Conservation (phyloP, 2,329 filamentous ascomycete species). For the Colletotrichum trifolii region DNA sequence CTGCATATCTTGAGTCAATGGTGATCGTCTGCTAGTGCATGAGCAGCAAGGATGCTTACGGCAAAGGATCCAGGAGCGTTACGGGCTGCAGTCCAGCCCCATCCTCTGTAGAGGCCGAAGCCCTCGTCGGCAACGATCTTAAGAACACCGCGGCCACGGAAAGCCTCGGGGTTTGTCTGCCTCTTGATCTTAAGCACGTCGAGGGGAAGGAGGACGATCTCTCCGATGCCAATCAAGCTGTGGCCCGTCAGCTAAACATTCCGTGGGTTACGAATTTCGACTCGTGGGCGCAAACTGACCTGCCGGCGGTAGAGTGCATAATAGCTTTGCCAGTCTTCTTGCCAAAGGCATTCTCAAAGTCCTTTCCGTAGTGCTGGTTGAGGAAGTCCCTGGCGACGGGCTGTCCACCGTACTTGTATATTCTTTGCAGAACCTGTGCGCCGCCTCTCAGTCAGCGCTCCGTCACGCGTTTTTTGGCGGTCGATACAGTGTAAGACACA, state of each 20-base stretch:
- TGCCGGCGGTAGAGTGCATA: slow-evolving; percentile 96
- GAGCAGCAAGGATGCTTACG: slow-evolving; percentile 62
- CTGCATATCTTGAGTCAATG: slow-evolving; percentile 53
- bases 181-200: slow-evolving; percentile 99
- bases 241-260: neutral
- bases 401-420: slow-evolving; percentile 99
- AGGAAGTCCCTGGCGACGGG: slow-evolving; percentile 94
- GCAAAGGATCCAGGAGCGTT: slow-evolving; percentile 98
- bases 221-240: slow-evolving; percentile 94
- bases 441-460: slow-evolving; percentile 54
- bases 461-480: neutral
- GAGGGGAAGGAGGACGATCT: slow-evolving; percentile 93
- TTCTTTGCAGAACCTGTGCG: slow-evolving; percentile 77
- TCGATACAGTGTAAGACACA: slow-evolving; percentile 44
- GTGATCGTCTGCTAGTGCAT: neutral
- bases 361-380: slow-evolving; percentile 78
- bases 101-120: slow-evolving; percentile 94
- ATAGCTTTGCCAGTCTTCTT: slow-evolving; percentile 98
- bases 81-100: slow-evolving; percentile 96
- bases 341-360: slow-evolving; percentile 91
- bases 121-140: slow-evolving; percentile 94
- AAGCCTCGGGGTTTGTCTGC: slow-evolving; percentile 98
- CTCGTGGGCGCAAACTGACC: slow-evolving; percentile 58
- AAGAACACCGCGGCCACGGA: slow-evolving; percentile 91
- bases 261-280: neutral